phyloP scores from a whole-genome alignment of 2,329 filamentous ascomycete species.

The Colletotrichum paranaense region DNA sequence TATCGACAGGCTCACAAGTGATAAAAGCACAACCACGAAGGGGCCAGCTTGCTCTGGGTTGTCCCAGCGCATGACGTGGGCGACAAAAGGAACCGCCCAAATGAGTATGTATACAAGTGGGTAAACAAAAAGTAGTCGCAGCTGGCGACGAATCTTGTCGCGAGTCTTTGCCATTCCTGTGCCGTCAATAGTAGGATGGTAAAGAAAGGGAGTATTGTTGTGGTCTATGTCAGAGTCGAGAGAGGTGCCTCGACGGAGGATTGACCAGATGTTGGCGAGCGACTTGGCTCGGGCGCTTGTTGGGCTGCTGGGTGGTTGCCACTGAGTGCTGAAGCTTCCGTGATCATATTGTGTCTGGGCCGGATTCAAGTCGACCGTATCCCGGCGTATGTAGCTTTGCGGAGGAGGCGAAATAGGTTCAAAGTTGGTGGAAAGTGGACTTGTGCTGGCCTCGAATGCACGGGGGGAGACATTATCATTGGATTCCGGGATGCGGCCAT shows the following conservation, averaged over 20 bases:
- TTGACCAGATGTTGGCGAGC: constrained; percentile 41
- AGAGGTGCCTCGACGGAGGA: constrained; percentile 36
- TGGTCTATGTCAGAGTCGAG: constrained; percentile 32
- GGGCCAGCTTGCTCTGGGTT: constrained; percentile 47
- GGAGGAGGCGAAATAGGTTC: constrained; percentile 29
- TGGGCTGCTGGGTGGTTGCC: constrained; percentile 26
- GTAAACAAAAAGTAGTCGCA: constrained; percentile 81
- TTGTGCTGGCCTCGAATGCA: constrained; percentile 4
- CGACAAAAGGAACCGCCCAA: constrained; percentile 78
- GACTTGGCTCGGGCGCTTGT: constrained; percentile 37
- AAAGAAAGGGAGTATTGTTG: constrained; percentile 26
- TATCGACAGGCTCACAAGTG: constrained; percentile 68
- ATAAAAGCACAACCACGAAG: constrained; percentile 65
- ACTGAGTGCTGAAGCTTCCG: constrained; percentile 18
- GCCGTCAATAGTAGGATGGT: constrained; percentile 38
- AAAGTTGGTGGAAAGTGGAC: constrained; percentile 25
- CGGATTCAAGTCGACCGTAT: constrained; percentile 18
- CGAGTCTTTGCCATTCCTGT: constrained; percentile 53
- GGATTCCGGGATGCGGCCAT: constrained; percentile 20
- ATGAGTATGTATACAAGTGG: constrained; percentile 77
- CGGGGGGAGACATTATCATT: background rate
- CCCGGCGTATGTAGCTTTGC: constrained; percentile 29
- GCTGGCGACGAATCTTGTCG: constrained; percentile 72
- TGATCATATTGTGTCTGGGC: background rate
- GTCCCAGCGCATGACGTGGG: constrained; percentile 70